Percentiles rank a stretch among this genome's conserved stretches.
phyloP scores from a whole-genome alignment of 768 basidiomycete genomes.

The Tylopilus plumbeoviolaceoides region DNA sequence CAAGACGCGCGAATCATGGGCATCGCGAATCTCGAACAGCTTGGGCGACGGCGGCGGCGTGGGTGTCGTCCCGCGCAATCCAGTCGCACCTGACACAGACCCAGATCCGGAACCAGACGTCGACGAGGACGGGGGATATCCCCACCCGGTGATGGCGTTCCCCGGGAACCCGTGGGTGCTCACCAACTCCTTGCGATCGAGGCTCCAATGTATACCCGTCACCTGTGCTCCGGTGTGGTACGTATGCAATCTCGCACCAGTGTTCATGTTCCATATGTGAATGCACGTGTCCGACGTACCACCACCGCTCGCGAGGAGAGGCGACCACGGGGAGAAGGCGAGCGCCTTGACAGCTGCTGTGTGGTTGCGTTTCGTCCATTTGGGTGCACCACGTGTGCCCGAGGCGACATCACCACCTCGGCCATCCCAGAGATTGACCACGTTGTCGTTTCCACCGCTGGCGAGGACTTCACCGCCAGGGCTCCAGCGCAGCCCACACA shows the following conservation, averaged over 20 bases:
- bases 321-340: constrained; percentile 96
- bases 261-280: constrained; percentile 88
- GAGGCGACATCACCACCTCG: constrained; percentile 53
- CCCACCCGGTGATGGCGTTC: constrained; percentile 75
- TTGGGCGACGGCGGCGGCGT: constrained; percentile 20
- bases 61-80: constrained; percentile 14
- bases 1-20: constrained; percentile 88
- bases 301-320: constrained; percentile 88
- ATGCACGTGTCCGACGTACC: constrained; percentile 92
- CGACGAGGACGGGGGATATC: constrained; percentile 55
- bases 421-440: constrained; percentile 97
- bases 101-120: constrained; percentile 47
- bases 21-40: constrained; percentile 67
- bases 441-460: constrained; percentile 96
- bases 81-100: neutral
- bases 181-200: constrained; percentile 83
- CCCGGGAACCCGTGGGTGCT: constrained; percentile 95
- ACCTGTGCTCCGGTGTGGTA: constrained; percentile 87
- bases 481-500: constrained; percentile 90
- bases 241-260: constrained; percentile 86
- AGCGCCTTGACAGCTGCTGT: constrained; percentile 87
- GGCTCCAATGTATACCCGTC: constrained; percentile 85
- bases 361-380: constrained; percentile 91
- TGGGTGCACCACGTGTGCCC: constrained; percentile 55
- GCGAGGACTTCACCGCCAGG: constrained; percentile 86